phyloP scores from a whole-genome alignment of 1,284 basidiomycete genomes.

The Cutaneotrichosporon cutaneum region DNA sequence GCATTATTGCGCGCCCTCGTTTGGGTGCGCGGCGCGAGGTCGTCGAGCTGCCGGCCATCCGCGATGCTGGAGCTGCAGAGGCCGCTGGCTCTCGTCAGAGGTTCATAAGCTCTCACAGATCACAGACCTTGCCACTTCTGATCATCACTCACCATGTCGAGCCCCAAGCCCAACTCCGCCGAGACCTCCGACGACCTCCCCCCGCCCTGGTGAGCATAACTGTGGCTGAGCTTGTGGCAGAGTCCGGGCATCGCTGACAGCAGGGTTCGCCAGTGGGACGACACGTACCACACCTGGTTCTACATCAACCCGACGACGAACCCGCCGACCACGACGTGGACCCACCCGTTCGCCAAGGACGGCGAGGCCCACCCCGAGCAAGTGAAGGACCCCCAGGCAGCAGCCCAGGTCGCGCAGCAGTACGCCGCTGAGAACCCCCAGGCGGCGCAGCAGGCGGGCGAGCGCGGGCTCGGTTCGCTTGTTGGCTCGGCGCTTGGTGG shows the following conservation, averaged over 20 bases:
- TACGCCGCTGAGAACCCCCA: constrained; percentile 4
- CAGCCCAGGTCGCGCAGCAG: constrained; percentile 15
- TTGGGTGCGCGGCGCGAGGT: background rate
- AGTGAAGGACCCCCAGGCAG: constrained; percentile 23
- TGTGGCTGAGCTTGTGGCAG: no score
- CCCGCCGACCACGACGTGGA: constrained; percentile 43
- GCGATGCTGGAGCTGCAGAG: background rate
- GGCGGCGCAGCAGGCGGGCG: constrained; percentile 2
- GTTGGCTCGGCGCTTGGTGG: constrained; percentile 8
- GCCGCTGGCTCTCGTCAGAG: no score
- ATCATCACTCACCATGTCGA: background rate
- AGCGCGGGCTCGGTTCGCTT: constrained; percentile 20
- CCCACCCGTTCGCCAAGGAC: constrained; percentile 30
- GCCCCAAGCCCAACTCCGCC: background rate
- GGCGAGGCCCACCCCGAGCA: constrained; percentile 43
- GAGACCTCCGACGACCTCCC: constrained; percentile 22
- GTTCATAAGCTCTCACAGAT: background rate
- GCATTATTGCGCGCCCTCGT: background rate
- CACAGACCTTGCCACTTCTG: background rate
- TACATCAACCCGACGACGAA: constrained; percentile 41
- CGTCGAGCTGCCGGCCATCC: background rate
- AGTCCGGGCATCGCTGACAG: no score
- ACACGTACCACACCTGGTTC: constrained; percentile 32
- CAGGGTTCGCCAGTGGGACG: constrained; percentile 41
- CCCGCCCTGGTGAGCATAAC: no score